Base-by-base conservation (phyloP, 495 filamentous ascomycete species). In the Penicillium silybi region DNA sequence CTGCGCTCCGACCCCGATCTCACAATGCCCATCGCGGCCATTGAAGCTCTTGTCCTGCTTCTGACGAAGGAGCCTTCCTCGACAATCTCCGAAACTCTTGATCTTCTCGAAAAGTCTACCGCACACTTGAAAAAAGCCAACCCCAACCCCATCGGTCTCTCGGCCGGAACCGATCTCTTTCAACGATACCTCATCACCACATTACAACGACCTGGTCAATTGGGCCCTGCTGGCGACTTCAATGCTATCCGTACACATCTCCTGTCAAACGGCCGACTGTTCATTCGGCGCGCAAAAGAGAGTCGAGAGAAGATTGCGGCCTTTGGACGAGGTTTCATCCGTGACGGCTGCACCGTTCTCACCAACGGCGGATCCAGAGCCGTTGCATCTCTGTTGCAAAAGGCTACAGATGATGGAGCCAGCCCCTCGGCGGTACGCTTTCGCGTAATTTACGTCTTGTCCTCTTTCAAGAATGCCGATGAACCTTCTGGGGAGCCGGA, bases 11-110 rank as follows among this genome's bases (percentile, higher is more conserved):
- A 96, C 69, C 82, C 85, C 13, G 88, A 93, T 23, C 80, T 97
- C 37, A 95, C 91, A 22, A 96, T 95, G 88, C 90, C 92, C 43
- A 86, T 98, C 44, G 93, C 92, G 2, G 92, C 93, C 46, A 96
- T 98, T 67, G 91, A 97, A 72, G 84, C 93, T 32, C 80, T 97
- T 42, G 92, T 96, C 56, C 80, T 88, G 58, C 84, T 90, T 51
- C 84, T 97, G 51, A 82, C 84, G 65, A 80, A 84, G 43, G 86
- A 83, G 8, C 81, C 83, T 42, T 85, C 89, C 6, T 82, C 82
- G 13, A 98, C 93, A 23, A 88, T 96, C 57, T 92, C 90, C 66
- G 93, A 98, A 71, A 95, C 92, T 39, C 84, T 97, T 59, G 84
- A 89, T 54, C 81, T 92, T 25, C 83, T 98, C 53, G 82, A 84